Evolutionary conservation across 163 green algal genomes (phyloP).

Genomic region (Coccomyxa subellipsoidea): DNA sequence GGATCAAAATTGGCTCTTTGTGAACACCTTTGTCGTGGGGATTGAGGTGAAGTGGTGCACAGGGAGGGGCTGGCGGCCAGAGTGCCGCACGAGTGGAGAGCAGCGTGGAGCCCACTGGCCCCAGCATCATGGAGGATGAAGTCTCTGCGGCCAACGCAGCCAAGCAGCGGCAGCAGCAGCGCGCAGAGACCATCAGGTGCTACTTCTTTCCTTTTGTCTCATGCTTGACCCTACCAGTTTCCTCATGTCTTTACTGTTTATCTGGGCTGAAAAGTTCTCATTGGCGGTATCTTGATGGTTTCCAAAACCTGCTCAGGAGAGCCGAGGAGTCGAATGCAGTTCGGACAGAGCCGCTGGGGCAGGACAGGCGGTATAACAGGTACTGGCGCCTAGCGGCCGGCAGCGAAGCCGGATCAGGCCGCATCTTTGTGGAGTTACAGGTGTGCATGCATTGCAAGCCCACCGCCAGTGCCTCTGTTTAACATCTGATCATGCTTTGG

Average conservation of each 20-base stretch:
- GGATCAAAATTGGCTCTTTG: too few relatives aligned
- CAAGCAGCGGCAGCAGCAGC: constrained; percentile 17
- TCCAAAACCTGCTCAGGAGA: constrained; percentile 22
- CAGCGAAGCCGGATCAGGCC: constrained; percentile 18
- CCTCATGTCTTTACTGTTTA: background rate
- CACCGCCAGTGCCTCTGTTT: too few relatives aligned
- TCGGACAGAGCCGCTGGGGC: constrained; percentile 68
- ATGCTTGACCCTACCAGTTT: background rate
- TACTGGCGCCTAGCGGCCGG: constrained; percentile 20
- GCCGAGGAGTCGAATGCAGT: constrained; percentile 67
- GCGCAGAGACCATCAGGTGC: constrained; percentile 16
- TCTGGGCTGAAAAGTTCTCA: background rate
- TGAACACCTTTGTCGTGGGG: background rate
- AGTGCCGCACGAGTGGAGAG: background rate
- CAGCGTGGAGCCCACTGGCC: background rate
- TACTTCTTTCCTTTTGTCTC: background rate
- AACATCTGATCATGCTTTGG: too few relatives aligned
- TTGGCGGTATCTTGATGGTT: too few relatives aligned
- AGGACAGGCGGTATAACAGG: constrained; percentile 76
- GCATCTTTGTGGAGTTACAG: constrained; percentile 53
- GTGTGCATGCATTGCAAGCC: background rate
- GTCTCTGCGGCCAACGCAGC: background rate
- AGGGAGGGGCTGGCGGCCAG: background rate
- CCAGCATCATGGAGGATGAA: background rate
- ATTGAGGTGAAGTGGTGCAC: background rate